phyloP scores from a whole-genome alignment of 805 yeast genomes.

The Suhomyces sp. region DNA sequence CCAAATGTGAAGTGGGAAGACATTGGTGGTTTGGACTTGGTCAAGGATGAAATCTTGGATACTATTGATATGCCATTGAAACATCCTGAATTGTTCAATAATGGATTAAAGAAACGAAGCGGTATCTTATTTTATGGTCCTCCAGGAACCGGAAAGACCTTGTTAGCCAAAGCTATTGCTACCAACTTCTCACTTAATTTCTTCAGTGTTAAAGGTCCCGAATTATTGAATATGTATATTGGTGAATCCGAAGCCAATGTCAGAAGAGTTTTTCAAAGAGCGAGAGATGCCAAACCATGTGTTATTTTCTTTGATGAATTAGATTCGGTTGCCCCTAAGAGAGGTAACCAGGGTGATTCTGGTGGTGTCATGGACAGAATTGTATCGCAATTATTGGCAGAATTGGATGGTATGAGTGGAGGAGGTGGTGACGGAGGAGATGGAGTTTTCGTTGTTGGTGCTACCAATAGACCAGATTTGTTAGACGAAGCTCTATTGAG shows the following conservation, averaged over 20 bases:
- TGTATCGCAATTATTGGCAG: conserved; percentile 92
- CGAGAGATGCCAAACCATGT: conserved; percentile 96
- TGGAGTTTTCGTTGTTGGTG: conserved; percentile 98
- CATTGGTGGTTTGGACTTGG: conserved; percentile 90
- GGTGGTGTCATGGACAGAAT: conserved; percentile 99
- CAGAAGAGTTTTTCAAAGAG: conserved; percentile 87
- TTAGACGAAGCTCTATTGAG: conserved; percentile 90
- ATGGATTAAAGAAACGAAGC: conserved; percentile 89
- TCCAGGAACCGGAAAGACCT: conserved; percentile 97
- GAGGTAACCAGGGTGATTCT: conserved; percentile 98
- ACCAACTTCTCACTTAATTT: conserved; percentile 92
- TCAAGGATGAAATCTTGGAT: conserved; percentile 89
- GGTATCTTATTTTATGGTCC: conserved; percentile 97
- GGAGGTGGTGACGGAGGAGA: conserved; percentile 53
- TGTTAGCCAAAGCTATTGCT: conserved; percentile 95
- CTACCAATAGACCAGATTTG: conserved; percentile 94
- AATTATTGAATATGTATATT: conserved; percentile 92
- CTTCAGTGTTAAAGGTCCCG: conserved; percentile 97
- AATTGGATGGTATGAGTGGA: conserved; percentile 93
- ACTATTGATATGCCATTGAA: conserved; percentile 95
- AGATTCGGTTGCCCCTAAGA: conserved; percentile 96
- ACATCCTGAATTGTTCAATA: conserved; percentile 84
- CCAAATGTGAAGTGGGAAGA: conserved; percentile 97
- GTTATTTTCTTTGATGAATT: conserved; percentile 96
- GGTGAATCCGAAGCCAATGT: conserved; percentile 99